Evolutionary conservation across 371 early-diverging fungal genomes (phyloP), one percentile per base, ranked within the genome.

Genomic region (Mucor lusitanicus): DNA sequence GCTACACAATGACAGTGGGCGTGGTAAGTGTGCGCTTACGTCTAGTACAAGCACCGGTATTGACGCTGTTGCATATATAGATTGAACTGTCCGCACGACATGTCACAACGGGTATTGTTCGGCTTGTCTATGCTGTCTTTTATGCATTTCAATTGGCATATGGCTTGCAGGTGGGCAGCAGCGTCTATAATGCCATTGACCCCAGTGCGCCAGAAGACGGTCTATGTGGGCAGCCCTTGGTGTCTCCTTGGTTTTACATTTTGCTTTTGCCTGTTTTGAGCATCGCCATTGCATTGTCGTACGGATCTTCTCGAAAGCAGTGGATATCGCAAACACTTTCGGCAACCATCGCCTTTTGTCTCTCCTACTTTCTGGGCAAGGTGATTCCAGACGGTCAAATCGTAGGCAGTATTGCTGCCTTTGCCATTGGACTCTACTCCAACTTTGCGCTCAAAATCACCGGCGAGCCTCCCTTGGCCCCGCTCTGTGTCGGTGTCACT

Each of bases 101-200:
- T 66, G 85, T 94, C 62, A 87, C 92, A 23, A 89, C 93, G 6
- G 95, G 95, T 23, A 91, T 92, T 1, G 88, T 93, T 44, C 87
- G 94, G 32, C 76, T 93, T 13, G 90, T 92, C 32, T 88, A 91
- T 74, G 89, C 94, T 13, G 74, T 95, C 6, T 79, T 95, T 35
- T 88, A 89, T 25, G 90, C 94, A 15, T 87, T 94, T 60, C 73
- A 92, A 60, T 84, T 92, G 17, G 90, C 90, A 3, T 94, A 92
- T 61, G 95, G 94, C 12, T 79, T 95, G 65, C 85, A 88, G 28
- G 82, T 94, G 39, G 95, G 95, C 5, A 76, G 76, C 33, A 72
- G 68, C 23, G 67, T 78, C 3, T 82, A 82, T 46, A 69, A 69
- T 44, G 72, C 76, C 25, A 67, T 82, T 39, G 63, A 75, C 23